A percentile compares a stretch with the other conserved stretches of the same genome.
Evolutionary conservation across 2,329 filamentous ascomycete species (phyloP).

Genomic region (Epichloe uncinata): DNA sequence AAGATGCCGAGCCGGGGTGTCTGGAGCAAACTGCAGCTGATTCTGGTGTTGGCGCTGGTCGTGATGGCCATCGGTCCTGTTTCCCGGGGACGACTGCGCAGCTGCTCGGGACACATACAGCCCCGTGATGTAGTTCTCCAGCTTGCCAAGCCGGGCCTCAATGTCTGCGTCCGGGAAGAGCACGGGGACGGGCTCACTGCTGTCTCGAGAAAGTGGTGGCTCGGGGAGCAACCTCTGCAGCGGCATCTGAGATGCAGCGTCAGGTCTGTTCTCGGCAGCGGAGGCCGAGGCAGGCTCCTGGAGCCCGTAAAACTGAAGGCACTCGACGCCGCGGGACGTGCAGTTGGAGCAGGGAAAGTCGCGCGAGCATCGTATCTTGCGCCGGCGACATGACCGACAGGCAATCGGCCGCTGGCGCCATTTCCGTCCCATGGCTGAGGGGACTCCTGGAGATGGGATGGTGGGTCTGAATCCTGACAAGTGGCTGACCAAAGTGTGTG

Average conservation of each 20-base stretch:
- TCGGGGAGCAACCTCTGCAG: neutral
- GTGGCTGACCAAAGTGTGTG: too few relatives aligned
- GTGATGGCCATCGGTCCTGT: neutral
- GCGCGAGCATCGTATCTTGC: constrained; percentile 20
- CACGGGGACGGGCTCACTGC: neutral
- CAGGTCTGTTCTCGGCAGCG: neutral
- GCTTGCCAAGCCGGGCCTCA: neutral
- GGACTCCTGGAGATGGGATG: neutral
- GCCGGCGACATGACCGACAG: constrained; percentile 18
- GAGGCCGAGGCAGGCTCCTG: neutral
- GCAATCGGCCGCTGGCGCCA: constrained; percentile 19
- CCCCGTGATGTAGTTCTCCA: constrained; percentile 1
- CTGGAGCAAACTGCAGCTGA: neutral
- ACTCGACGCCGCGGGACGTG: constrained; percentile 17
- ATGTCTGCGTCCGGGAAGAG: neutral
- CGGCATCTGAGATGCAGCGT: neutral
- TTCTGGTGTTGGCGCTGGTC: neutral
- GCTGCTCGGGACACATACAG: neutral
- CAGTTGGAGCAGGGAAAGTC: constrained; percentile 21
- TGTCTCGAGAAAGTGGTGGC: neutral
- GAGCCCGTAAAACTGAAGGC: constrained; percentile 7
- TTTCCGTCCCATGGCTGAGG: constrained; percentile 14
- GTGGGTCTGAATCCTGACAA: neutral
- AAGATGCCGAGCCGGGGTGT: neutral
- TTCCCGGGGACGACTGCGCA: neutral